These are phyloP conservation scores for Malassezia japonica DNA, from an alignment of 1,284 basidiomycete genomes.

Conservation along the genomic window DNA sequence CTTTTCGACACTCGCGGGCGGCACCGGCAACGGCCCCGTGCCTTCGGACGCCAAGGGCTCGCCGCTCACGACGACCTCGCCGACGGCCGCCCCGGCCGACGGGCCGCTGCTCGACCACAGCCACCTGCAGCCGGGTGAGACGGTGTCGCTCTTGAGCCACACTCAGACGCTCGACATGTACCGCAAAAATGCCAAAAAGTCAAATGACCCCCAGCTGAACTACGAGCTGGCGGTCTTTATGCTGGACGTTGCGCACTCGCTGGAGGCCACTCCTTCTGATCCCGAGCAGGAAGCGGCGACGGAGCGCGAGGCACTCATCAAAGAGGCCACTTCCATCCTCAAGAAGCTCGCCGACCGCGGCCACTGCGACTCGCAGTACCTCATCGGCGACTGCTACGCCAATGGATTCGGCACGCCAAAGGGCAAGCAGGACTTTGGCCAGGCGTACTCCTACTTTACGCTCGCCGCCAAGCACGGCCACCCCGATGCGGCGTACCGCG, in stretches of 20 bases:
- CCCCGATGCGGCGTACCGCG: slow-evolving; percentile 86
- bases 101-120: slow-evolving; percentile 68
- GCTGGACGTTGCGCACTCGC: slow-evolving; percentile 65
- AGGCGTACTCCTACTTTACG: slow-evolving; percentile 88
- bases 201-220: slow-evolving; percentile 90
- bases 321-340: slow-evolving; percentile 78
- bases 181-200: slow-evolving; percentile 94
- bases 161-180: slow-evolving; percentile 93
- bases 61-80: not conserved
- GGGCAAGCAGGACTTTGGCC: slow-evolving; percentile 87
- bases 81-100: not conserved
- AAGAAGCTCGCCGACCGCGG: slow-evolving; percentile 86
- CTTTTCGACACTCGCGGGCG: slow-evolving; percentile 30
- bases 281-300: slow-evolving; percentile 29
- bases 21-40: slow-evolving; percentile 32
- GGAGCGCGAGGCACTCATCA: slow-evolving; percentile 58
- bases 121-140: slow-evolving; percentile 82
- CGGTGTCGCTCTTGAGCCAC: slow-evolving; percentile 82
- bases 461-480: slow-evolving; percentile 97
- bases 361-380: slow-evolving; percentile 88
- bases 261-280: slow-evolving; percentile 19
- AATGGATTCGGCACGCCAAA: slow-evolving; percentile 81
- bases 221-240: slow-evolving; percentile 98
- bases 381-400: slow-evolving; percentile 92
- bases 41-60: not conserved